Conservation (phyloP, 176 grass and related monocot genomes). For the Ampelocalamus luodianensis region DNA sequence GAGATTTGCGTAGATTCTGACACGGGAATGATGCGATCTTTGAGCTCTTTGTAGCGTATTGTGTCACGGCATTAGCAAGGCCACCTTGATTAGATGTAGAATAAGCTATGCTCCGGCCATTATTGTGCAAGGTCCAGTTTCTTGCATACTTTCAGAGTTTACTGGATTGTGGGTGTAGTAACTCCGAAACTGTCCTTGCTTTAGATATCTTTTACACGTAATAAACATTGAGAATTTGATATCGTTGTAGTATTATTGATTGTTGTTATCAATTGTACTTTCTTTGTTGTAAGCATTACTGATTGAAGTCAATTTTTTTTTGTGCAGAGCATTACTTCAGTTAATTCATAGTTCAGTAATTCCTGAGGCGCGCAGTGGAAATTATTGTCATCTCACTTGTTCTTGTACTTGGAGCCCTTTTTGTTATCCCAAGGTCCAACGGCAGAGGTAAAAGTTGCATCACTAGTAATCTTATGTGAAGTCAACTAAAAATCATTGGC, state of each 20-base stretch:
- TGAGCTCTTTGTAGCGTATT: neutral
- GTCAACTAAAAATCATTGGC: neutral
- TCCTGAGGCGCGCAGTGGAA: conserved; percentile 50
- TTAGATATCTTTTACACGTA: neutral
- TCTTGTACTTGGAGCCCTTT: conserved; percentile 60
- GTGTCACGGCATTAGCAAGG: neutral
- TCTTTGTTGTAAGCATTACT: neutral
- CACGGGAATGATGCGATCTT: neutral
- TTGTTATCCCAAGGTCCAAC: conserved; percentile 66
- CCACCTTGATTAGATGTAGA: neutral
- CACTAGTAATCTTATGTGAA: neutral
- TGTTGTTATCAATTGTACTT: neutral
- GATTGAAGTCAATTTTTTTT: neutral
- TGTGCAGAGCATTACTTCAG: neutral
- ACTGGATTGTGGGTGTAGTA: neutral
- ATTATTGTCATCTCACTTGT: conserved; percentile 49
- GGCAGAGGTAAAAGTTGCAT: conserved; percentile 52
- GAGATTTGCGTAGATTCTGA: neutral
- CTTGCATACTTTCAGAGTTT: neutral
- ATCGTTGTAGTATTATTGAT: neutral
- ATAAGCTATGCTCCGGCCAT: neutral
- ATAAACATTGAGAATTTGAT: neutral
- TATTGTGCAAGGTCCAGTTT: neutral
- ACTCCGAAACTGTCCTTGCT: neutral
- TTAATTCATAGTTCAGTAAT: conserved; percentile 6